Base-by-base conservation (phyloP, 192 early-diverging fungal genomes). In the Diversispora epigaea region DNA sequence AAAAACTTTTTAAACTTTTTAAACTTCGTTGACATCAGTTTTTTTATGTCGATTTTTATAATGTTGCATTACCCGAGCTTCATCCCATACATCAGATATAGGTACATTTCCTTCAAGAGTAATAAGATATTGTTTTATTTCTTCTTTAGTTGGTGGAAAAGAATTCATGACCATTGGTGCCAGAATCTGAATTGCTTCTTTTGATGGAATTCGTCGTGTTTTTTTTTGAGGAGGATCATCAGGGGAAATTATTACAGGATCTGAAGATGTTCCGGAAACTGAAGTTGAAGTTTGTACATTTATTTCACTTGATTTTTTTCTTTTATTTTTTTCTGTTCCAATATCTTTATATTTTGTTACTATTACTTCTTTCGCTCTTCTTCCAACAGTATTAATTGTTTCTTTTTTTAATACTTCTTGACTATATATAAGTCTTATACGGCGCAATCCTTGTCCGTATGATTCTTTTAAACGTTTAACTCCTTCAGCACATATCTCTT, bases 351-450 rank as follows among this genome's bases (percentile, higher is more conserved):
- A 56, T 56, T 56, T 56, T 19, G 2, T 56, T 56, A 56, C 55
- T 8, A 56, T 0, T 11, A 56, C 55, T 56, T 56, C 55, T 56
- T 56, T 56, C 22, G n/a, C 55, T 21, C 1, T 56, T 56, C 54
- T 56, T 56, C 15, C 8, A 56, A 56, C 5, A 56, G 55, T 56
- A 56, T 19, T 56, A 21, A 56, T 56, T n/a, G 4, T 56, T 56
- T 21, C n/a, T 56, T 56, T 56, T 56, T 56, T 56, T 56, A 56
- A 56, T 56, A 56, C 22, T 56, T 56, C 55, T 56, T 56, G 15
- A 56, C 8, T 56, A 21, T 56, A 56, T 56, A 56, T 56, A 5
- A 56, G 22, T 56, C n/a, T 56, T 56, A 56, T 56, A 56, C n/a
- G 2, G 22, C 22, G 0, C n/a, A 56, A 56, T 21, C n/a, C 55